Percentiles rank a stretch among this genome's conserved stretches.
Evolutionary conservation across 2,329 filamentous ascomycete genomes (phyloP).

Genomic region (Cytospora chrysosperma): DNA sequence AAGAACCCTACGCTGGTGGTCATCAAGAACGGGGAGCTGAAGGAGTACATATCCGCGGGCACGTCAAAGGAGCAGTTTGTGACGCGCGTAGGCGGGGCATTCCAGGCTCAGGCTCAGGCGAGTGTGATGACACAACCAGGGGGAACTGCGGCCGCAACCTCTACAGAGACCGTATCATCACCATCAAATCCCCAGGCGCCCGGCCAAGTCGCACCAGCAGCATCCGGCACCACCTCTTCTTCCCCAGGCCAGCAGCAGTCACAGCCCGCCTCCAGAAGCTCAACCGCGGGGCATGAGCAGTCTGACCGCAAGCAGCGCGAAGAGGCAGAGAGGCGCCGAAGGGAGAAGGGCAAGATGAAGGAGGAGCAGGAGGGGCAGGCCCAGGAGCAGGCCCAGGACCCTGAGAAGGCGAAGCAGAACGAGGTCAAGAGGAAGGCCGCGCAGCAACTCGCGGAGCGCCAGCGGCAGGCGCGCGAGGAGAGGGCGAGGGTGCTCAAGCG

Average conservation of each 20-base stretch:
- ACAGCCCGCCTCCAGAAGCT: background rate
- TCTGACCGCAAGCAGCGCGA: conserved; percentile 50
- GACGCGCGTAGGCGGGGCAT: conserved; percentile 49
- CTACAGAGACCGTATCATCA: conserved; percentile 11
- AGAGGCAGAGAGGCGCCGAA: conserved; percentile 29
- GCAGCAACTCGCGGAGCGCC: conserved; percentile 59
- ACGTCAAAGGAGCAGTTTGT: conserved; percentile 66
- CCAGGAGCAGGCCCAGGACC: conserved; percentile 34
- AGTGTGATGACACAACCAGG: conserved; percentile 3
- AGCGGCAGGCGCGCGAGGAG: conserved; percentile 66
- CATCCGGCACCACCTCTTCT: conserved; percentile 19
- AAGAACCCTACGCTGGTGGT: conserved; percentile 76
- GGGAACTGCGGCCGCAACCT: conserved; percentile 3
- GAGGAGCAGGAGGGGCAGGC: conserved; percentile 38
- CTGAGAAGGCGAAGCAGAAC: conserved; percentile 31
- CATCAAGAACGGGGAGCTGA: conserved; percentile 75
- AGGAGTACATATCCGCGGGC: conserved; percentile 71
- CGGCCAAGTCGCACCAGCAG: conserved; percentile 26
- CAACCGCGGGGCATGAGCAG: conserved; percentile 38
- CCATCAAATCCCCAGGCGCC: conserved; percentile 19
- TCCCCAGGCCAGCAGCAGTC: conserved; percentile 23
- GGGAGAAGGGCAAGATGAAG: conserved; percentile 43
- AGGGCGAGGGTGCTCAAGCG: conserved; percentile 67
- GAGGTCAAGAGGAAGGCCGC: conserved; percentile 50
- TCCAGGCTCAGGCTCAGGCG: conserved; percentile 6